Percentiles rank a stretch among this genome's conserved stretches.
Evolutionary conservation across 176 grass and related monocot genomes (phyloP).

Genomic region (Bolboschoenus planiculmis): DNA sequence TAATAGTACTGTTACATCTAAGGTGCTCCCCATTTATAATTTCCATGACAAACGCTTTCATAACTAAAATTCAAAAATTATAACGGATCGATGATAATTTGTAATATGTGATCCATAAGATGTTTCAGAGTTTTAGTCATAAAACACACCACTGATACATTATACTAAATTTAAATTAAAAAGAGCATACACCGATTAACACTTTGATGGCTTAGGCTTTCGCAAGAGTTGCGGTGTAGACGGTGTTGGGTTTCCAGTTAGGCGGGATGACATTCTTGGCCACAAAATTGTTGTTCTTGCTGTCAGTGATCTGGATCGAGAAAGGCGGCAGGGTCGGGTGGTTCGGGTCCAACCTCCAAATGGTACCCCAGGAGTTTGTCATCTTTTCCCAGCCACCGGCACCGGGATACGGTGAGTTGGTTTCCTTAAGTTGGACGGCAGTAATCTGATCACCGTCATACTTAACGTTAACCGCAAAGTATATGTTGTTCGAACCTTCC

Average conservation of each 20-base stretch:
- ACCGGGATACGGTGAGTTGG: constrained; percentile 25
- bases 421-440: constrained; percentile 55
- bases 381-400: constrained; percentile 41
- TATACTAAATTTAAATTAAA: neutral
- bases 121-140: neutral
- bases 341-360: constrained; percentile 49
- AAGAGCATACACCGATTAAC: neutral
- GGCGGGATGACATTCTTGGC: constrained; percentile 64
- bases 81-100: neutral
- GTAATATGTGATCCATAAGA: neutral
- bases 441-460: constrained; percentile 53
- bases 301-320: constrained; percentile 56
- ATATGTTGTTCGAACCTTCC: constrained; percentile 56
- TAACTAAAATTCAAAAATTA: neutral
- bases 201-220: neutral
- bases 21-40: neutral
- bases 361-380: constrained; percentile 49
- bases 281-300: constrained; percentile 41
- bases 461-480: constrained; percentile 47
- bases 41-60: neutral
- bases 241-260: constrained; percentile 40
- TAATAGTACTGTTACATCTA: neutral
- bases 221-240: constrained; percentile 23
- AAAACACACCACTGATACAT: neutral
- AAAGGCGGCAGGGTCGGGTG: constrained; percentile 42